These are phyloP conservation scores for Boletus pseudo-olivaceus DNA, from an alignment of 768 basidiomycete genomes.

Conservation along the genomic window DNA sequence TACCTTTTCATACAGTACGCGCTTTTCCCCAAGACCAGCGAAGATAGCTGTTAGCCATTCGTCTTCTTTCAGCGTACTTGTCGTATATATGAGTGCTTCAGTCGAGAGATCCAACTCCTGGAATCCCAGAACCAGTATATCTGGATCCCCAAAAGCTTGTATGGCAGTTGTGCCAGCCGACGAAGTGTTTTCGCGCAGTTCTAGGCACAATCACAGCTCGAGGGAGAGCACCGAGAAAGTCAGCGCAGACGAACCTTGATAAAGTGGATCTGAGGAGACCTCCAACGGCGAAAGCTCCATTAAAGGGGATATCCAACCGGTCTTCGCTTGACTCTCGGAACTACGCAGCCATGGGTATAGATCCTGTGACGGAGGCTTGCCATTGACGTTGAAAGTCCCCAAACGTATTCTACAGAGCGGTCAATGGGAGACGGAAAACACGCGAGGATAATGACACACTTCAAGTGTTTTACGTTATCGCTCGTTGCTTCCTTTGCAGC, in stretches of 20 bases:
- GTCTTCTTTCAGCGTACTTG: conserved; percentile 60
- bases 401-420: conserved; percentile 49
- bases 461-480: conserved; percentile 22
- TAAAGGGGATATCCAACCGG: conserved; percentile 34
- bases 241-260: conserved; percentile 17
- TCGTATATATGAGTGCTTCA: conserved; percentile 71
- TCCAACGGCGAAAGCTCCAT: conserved; percentile 37
- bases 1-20: conserved; percentile 65
- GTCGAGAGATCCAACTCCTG: conserved; percentile 80
- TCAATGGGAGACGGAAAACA: background rate
- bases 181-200: background rate
- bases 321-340: background rate
- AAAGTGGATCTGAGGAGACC: conserved; percentile 17
- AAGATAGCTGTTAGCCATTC: conserved; percentile 66
- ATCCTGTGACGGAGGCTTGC: conserved; percentile 69
- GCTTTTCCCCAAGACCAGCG: conserved; percentile 68
- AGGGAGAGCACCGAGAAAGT: background rate
- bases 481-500: conserved; percentile 34
- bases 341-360: conserved; percentile 61
- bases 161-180: conserved; percentile 8
- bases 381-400: conserved; percentile 86
- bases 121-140: conserved; percentile 72
- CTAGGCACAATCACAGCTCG: conserved; percentile 5
- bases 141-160: conserved; percentile 44
- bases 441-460: conserved; percentile 10